Evolutionary conservation across 73 alveolate genomes (phyloP), one percentile per base, ranked within the genome.

Genomic region (Symbiodinium natans): DNA sequence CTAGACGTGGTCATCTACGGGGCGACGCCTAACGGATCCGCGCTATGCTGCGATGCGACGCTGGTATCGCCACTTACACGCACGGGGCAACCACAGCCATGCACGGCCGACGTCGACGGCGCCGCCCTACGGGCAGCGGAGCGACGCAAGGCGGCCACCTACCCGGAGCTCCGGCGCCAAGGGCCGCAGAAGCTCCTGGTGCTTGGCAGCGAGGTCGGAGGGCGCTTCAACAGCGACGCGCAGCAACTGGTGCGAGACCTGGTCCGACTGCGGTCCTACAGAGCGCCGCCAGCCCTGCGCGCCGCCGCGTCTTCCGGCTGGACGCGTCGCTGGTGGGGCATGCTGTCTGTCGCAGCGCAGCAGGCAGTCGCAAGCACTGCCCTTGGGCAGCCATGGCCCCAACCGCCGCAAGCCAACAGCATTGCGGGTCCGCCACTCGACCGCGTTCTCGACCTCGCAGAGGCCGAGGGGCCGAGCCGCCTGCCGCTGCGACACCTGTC

Each of bases 41-140:
- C 83, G 83, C 83, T 73, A 13, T 73, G 83, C 83, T 73, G 83
- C 83, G 83, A 73, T 2, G 83, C 83, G 42, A 73, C 41, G 23
- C 41, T 73, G 42, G 43, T 73, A 19, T 73, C 83, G 42, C 43
- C 83, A 9, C 41, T 73, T 19, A 73, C 40, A 10, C 40, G 83
- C 42, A 31, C 41, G 83, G 83, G 83, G 7, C 29, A 29, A 7
- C 41, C 83, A 10, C 83, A 73, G 39, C 83, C 83, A 8, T 31
- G 83, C 42, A 19, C 83, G 27, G 19, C 41, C 42, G 42, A 73
- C 2, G 83, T 0, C 27, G 41, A 71, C 41, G 40, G 83, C 31
- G 77, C 33, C 42, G 83, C 83, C 41, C 83, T 73, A 41, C 83
- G 27, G 41, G 1, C 19, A n/a, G 43, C 41, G 21, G 83, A 73